Conservation (phyloP, 78 protist genomes). For the Polysphondylium violaceum region DNA sequence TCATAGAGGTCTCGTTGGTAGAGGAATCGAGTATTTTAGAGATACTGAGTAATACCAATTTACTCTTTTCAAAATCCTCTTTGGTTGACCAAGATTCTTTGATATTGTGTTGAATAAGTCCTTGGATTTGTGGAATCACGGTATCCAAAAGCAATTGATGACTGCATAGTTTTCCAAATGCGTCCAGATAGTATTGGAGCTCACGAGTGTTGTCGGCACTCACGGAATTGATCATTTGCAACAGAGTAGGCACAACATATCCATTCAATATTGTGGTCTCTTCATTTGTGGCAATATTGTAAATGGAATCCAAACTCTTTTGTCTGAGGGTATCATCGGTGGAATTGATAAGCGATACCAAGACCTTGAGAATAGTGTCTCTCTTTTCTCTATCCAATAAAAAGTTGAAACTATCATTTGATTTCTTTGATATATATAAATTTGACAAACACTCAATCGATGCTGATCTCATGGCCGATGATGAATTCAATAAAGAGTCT, state of each 20-base stretch:
- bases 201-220: background rate
- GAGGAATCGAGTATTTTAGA: constrained; percentile 12
- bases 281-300: constrained; percentile 27
- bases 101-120: constrained; percentile 27
- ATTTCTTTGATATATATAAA: constrained; percentile 16
- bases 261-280: constrained; percentile 4
- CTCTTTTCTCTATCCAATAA: constrained; percentile 39
- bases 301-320: constrained; percentile 39
- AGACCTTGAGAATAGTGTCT: constrained; percentile 22
- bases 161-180: constrained; percentile 22
- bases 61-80: constrained; percentile 15
- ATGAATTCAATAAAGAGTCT: constrained; percentile 27
- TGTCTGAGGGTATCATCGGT: constrained; percentile 18
- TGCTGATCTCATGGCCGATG: constrained; percentile 16
- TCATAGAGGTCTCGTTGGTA: constrained; percentile 38
- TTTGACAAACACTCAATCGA: constrained; percentile 52
- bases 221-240: constrained; percentile 52
- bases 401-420: background rate
- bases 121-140: constrained; percentile 55
- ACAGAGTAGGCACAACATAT: constrained; percentile 58
- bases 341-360: constrained; percentile 24
- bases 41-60: constrained; percentile 20
- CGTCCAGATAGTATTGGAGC: constrained; percentile 27
- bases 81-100: background rate
- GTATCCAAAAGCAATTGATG: constrained; percentile 49